These are phyloP conservation scores for Lentinus tigrinus DNA, from an alignment of 768 basidiomycete species.

Conservation along the genomic window DNA sequence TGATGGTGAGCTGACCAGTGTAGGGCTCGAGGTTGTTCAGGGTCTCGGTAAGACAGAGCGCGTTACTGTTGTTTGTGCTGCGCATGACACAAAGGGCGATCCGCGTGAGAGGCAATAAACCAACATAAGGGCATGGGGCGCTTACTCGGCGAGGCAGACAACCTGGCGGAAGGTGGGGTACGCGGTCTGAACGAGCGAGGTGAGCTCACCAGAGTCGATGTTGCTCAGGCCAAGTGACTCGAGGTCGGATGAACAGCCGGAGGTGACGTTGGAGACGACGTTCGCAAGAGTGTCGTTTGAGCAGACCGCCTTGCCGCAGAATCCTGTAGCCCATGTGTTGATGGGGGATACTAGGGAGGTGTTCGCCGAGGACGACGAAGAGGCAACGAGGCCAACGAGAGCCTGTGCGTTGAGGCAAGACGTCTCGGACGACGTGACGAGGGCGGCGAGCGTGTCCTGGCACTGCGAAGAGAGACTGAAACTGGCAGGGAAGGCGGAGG, in stretches of 20 bases:
- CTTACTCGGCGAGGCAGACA: slow-evolving; percentile 66
- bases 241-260: slow-evolving; percentile 48
- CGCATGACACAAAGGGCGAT: slow-evolving; percentile 4
- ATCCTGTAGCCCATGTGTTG: slow-evolving; percentile 57
- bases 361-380: slow-evolving; percentile 34
- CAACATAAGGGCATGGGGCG: slow-evolving; percentile 8
- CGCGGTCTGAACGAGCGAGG: slow-evolving; percentile 42
- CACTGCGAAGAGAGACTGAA: slow-evolving; percentile 49
- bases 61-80: slow-evolving; percentile 36
- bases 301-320: slow-evolving; percentile 55
- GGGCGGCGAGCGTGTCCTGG: slow-evolving; percentile 40
- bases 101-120: neutral
- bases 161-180: slow-evolving; percentile 60
- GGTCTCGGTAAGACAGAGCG: slow-evolving; percentile 56
- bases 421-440: slow-evolving; percentile 44
- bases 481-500: neutral
- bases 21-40: slow-evolving; percentile 49
- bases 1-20: slow-evolving; percentile 27
- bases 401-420: slow-evolving; percentile 49
- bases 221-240: slow-evolving; percentile 19
- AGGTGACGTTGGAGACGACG: slow-evolving; percentile 52
- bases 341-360: slow-evolving; percentile 48
- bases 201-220: slow-evolving; percentile 17
- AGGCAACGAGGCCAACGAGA: slow-evolving; percentile 40
- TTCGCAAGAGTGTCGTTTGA: slow-evolving; percentile 57